Base-by-base conservation (phyloP, 2,329 filamentous ascomycete species). In the Celoporthe dispersa region DNA sequence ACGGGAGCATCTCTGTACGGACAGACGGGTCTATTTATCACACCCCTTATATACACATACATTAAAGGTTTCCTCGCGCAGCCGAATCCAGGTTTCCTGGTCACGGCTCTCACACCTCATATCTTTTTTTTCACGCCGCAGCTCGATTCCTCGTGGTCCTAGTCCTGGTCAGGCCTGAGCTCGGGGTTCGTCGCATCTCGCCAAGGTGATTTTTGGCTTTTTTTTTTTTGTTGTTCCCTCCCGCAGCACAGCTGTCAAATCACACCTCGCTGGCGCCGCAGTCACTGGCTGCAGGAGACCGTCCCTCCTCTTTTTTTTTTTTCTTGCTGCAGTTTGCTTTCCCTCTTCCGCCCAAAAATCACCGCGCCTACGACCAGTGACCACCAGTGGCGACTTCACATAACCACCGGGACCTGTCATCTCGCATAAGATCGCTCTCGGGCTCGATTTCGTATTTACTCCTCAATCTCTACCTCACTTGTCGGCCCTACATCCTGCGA, bases 31-130 rank as follows among this genome's bases (percentile, higher is more conserved):
- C 61, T 37, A 37, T 22, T 59, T 69, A 33, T 53, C 64, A 67
- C 35, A 64, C 64, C 64, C 51, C 37, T 66, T 64, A 59, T 65
- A 67, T 62, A 62, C 53, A 57, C 53, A 57, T 71, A 64, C 64
- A 70, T 69, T 66, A 71, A 53, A 68, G 39, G 55, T 62, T 65
- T 65, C 64, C 61, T 71, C 70, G 64, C 70, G 64, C 70, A 70
- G 64, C 61, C 61, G 35, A 51, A n/a, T 48, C 33, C 67, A 66
- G 28, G 25, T 31, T 59, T 66, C 41, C 37, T 70, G 51, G 48
- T 64, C 68, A 48, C 39, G 25, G 48, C 31, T 31, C 37, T 53
- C 41, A 48, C 53, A 68, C 44, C 64, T 64, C 41, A 63, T 68
- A 48, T 35, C 68, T 68, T 25, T 51, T 25, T 39, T 41, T 39